Evolutionary conservation across 805 yeast species (phyloP).

Genomic region (Starmerella vaccinii): DNA sequence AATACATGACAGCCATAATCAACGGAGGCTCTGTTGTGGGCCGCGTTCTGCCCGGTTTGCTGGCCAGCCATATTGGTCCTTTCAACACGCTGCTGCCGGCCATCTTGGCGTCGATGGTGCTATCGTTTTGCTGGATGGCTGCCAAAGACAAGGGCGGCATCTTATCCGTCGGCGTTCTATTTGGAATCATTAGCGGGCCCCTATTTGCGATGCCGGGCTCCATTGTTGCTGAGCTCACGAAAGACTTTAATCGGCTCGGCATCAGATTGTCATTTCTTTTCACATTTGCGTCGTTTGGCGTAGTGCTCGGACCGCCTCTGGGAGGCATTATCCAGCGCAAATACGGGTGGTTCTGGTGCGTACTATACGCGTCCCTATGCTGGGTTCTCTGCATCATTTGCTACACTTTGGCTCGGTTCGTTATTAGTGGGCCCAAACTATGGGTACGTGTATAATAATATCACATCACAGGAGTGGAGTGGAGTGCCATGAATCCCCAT

Average conservation of each 20-base stretch:
- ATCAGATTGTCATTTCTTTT: constrained; percentile 52
- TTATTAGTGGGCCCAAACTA: background rate
- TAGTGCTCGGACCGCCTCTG: constrained; percentile 28
- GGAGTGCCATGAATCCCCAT: too few species aligned
- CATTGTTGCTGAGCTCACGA: constrained; percentile 27
- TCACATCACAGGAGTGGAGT: background rate
- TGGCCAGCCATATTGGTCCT: constrained; percentile 42
- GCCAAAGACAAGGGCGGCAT: constrained; percentile 28
- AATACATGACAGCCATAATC: constrained; percentile 30
- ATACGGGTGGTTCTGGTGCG: constrained; percentile 24
- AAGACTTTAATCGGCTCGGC: constrained; percentile 26
- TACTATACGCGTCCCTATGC: constrained; percentile 15
- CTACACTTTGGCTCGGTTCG: constrained; percentile 5
- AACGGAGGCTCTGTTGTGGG: constrained; percentile 39
- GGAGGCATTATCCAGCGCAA: constrained; percentile 26
- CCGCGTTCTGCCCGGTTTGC: constrained; percentile 39
- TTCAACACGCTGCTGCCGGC: constrained; percentile 34
- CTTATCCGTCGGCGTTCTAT: constrained; percentile 26
- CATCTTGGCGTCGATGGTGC: constrained; percentile 26
- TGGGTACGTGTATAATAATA: background rate
- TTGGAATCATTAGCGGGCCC: constrained; percentile 31
- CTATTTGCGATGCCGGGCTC: constrained; percentile 30
- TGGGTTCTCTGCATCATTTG: constrained; percentile 4
- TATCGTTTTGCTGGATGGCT: constrained; percentile 32
- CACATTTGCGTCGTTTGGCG: constrained; percentile 43